A percentile compares a stretch with the other conserved stretches of the same genome.
Evolutionary conservation across 768 basidiomycete species (phyloP).

Genomic region (Amanita muscaria): DNA sequence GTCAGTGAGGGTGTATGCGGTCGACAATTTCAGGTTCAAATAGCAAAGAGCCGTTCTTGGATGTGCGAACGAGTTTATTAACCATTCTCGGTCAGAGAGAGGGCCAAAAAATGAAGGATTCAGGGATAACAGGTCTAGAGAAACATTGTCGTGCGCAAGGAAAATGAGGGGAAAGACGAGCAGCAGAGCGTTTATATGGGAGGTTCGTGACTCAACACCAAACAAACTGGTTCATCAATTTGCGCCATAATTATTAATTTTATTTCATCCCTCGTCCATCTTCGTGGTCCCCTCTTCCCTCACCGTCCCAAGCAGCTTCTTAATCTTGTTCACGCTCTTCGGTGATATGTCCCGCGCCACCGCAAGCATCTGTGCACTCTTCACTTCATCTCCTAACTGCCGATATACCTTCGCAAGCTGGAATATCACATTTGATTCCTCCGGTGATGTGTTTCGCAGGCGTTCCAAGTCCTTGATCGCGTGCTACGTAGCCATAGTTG

Average conservation of each 20-base stretch:
- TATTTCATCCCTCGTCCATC: conserved; percentile 68
- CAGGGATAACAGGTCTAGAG: conserved; percentile 18
- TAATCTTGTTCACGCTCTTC: conserved; percentile 77
- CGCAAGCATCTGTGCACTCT: conserved; percentile 80
- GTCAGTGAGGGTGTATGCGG: conserved; percentile 62
- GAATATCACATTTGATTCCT: conserved; percentile 96
- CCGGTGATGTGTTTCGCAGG: conserved; percentile 76
- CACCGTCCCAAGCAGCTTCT: conserved; percentile 64
- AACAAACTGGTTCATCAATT: conserved; percentile 12
- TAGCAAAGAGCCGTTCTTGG: conserved; percentile 79
- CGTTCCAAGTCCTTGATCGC: conserved; percentile 77
- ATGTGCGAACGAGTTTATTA: conserved; percentile 72
- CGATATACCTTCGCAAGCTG: conserved; percentile 91
- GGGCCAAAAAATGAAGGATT: conserved; percentile 15
- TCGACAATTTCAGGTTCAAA: conserved; percentile 85
- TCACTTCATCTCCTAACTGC: conserved; percentile 64
- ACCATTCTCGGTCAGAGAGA: conserved; percentile 53
- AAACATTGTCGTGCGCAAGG: conserved; percentile 31
- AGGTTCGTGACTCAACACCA: conserved; percentile 13
- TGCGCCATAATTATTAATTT: not conserved
- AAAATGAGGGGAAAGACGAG: conserved; percentile 11
- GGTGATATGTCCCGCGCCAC: conserved; percentile 92
- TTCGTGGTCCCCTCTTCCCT: conserved; percentile 54
- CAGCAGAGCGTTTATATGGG: conserved; percentile 22
- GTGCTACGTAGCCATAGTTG: conserved; percentile 34